phyloP scores from a whole-genome alignment of 2,329 filamentous ascomycete genomes.

The Xylariaceae sp. region DNA sequence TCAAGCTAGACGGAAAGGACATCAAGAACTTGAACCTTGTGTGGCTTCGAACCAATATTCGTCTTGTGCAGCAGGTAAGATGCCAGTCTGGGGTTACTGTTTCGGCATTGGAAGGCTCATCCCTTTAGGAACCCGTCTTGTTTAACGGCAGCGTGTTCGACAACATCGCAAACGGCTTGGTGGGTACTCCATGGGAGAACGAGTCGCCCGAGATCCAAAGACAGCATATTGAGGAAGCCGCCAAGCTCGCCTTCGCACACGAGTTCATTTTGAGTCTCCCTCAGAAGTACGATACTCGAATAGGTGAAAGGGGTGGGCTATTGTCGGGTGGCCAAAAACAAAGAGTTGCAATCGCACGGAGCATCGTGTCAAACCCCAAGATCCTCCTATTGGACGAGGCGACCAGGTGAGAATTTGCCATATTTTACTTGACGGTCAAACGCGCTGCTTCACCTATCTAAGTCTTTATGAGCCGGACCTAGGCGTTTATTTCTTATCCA shows the following conservation, averaged over 20 bases:
- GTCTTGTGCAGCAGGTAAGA: conserved; percentile 77
- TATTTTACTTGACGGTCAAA: background rate
- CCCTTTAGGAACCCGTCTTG: conserved; percentile 57
- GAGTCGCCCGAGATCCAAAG: conserved; percentile 61
- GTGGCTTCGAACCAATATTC: conserved; percentile 87
- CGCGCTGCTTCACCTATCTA: too few relatives aligned
- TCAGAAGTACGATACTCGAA: conserved; percentile 78
- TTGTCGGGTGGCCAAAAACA: conserved; percentile 90
- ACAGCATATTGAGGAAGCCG: conserved; percentile 58
- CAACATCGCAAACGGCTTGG: conserved; percentile 75
- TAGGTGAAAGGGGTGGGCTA: conserved; percentile 81
- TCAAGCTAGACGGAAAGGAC: conserved; percentile 79
- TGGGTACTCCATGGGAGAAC: conserved; percentile 54
- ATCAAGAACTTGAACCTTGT: conserved; percentile 77
- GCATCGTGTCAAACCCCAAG: conserved; percentile 60
- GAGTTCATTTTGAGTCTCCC: conserved; percentile 83
- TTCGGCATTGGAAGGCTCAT: background rate
- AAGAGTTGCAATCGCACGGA: conserved; percentile 86
- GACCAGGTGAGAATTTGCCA: conserved; percentile 46
- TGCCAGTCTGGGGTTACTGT: conserved; percentile 39
- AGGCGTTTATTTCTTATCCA: background rate
- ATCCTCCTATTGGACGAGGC: conserved; percentile 80
- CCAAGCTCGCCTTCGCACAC: conserved; percentile 86
- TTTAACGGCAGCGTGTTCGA: conserved; percentile 84
- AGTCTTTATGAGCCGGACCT: too few relatives aligned